A percentile compares a stretch with the other conserved stretches of the same genome.
Evolutionary conservation across 306 rosid genomes (phyloP).

Genomic region (Corylus americana): DNA sequence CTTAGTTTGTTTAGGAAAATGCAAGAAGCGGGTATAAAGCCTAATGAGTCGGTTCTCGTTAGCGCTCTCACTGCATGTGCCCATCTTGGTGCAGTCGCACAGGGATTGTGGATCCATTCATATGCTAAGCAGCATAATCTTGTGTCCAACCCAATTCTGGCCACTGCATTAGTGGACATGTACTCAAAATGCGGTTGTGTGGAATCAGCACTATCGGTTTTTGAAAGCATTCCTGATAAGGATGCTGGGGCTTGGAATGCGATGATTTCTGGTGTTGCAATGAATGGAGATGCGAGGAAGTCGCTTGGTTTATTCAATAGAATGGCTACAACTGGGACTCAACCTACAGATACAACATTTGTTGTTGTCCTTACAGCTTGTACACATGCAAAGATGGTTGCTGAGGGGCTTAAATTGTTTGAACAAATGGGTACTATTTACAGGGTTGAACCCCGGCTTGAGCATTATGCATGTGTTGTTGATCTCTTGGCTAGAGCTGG

Average conservation of each 20-base stretch:
- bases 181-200: slow-evolving; percentile 52
- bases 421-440: slow-evolving; percentile 35
- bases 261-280: slow-evolving; percentile 44
- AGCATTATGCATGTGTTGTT: slow-evolving; percentile 51
- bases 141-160: slow-evolving; percentile 41
- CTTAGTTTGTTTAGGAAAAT: slow-evolving; percentile 40
- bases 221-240: slow-evolving; percentile 31
- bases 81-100: slow-evolving; percentile 44
- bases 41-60: slow-evolving; percentile 46
- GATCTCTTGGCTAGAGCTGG: slow-evolving; percentile 54
- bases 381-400: slow-evolving; percentile 47
- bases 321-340: slow-evolving; percentile 31
- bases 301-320: slow-evolving; percentile 39
- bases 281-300: slow-evolving; percentile 46
- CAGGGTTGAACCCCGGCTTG: slow-evolving; percentile 29
- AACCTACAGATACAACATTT: slow-evolving; percentile 48
- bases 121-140: slow-evolving; percentile 36
- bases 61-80: slow-evolving; percentile 47
- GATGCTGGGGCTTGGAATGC: slow-evolving; percentile 50
- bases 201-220: slow-evolving; percentile 41
- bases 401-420: slow-evolving; percentile 43
- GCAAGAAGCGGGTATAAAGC: slow-evolving; percentile 38
- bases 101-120: slow-evolving; percentile 50
- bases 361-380: slow-evolving; percentile 46
- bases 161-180: slow-evolving; percentile 51